A percentile compares a stretch with the other conserved stretches of the same genome.
These are phyloP conservation scores for Hexamita inflata DNA, from an alignment of 208 protist genomes.

Conservation along the genomic window DNA sequence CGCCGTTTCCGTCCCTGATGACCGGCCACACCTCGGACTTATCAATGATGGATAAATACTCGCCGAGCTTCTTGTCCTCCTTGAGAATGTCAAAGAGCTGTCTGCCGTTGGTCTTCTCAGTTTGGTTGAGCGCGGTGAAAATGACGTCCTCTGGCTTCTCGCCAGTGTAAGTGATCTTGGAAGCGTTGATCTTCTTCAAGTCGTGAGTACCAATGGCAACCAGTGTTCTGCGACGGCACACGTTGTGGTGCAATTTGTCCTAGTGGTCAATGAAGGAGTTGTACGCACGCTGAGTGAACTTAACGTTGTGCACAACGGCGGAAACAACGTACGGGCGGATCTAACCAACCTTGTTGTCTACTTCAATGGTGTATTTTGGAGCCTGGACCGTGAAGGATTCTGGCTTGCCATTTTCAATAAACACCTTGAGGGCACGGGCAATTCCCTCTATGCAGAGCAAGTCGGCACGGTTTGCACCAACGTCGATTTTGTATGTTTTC, in stretches of 20 bases:
- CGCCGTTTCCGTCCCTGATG: conserved; percentile 53
- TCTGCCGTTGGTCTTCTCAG: conserved; percentile 48
- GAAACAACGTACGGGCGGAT: conserved; percentile 85
- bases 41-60: conserved; percentile 55
- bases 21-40: conserved; percentile 51
- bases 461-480: conserved; percentile 36
- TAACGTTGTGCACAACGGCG: conserved; percentile 80
- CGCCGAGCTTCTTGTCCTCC: conserved; percentile 20
- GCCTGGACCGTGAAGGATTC: no score
- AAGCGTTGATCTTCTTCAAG: conserved; percentile 70
- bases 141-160: conserved; percentile 55
- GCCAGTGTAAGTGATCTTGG: conserved; percentile 28
- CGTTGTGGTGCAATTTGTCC: conserved; percentile 90
- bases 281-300: conserved; percentile 73
- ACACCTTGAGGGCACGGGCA: neutral
- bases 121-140: conserved; percentile 74
- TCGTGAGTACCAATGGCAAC: conserved; percentile 98
- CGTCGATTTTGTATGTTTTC: conserved; percentile 34
- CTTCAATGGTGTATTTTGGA: neutral
- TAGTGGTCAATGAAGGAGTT: conserved; percentile 92
- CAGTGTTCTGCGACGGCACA: conserved; percentile 72
- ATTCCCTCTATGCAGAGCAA: conserved; percentile 34
- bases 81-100: conserved; percentile 63
- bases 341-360: conserved; percentile 44
- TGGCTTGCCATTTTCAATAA: neutral